A percentile compares a stretch with the other conserved stretches of the same genome.
Conservation (phyloP, 2,329 filamentous ascomycete genomes). For the Calonectria hawksworthii region DNA sequence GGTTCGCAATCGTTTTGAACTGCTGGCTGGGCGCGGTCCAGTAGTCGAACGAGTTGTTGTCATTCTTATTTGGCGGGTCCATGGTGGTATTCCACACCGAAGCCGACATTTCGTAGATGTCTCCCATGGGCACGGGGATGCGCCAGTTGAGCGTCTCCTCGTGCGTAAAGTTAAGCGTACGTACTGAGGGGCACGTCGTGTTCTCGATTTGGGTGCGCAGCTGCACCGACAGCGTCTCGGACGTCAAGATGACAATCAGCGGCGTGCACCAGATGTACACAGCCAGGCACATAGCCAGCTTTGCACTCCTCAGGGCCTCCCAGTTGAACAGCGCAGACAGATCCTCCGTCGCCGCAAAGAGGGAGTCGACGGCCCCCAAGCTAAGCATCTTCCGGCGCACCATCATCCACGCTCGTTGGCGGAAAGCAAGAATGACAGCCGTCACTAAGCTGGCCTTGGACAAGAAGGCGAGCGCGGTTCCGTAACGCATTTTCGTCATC, state of each 20-base stretch:
- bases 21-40: slow-evolving; percentile 37
- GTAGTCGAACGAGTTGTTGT: slow-evolving; percentile 42
- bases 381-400: slow-evolving; percentile 45
- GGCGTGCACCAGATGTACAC: slow-evolving; percentile 45
- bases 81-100: slow-evolving; percentile 41
- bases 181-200: slow-evolving; percentile 37
- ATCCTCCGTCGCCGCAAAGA: slow-evolving; percentile 44
- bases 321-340: slow-evolving; percentile 43
- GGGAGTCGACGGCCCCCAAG: slow-evolving; percentile 43
- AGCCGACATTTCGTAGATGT: slow-evolving; percentile 34
- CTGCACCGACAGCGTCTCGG: slow-evolving; percentile 40
- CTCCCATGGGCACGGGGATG: slow-evolving; percentile 13
- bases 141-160: slow-evolving; percentile 37
- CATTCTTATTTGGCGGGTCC: not conserved
- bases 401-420: slow-evolving; percentile 44
- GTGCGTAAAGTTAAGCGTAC: slow-evolving; percentile 44
- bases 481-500: slow-evolving; percentile 40
- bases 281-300: slow-evolving; percentile 43
- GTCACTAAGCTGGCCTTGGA: slow-evolving; percentile 45
- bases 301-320: slow-evolving; percentile 41
- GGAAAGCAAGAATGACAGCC: slow-evolving; percentile 43
- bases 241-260: slow-evolving; percentile 45
- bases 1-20: slow-evolving; percentile 34
- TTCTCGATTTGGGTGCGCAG: slow-evolving; percentile 22
- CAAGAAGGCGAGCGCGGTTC: slow-evolving; percentile 40